Evolutionary conservation across 495 filamentous ascomycete species (phyloP).

Genomic region (Chaetomium fimeti): DNA sequence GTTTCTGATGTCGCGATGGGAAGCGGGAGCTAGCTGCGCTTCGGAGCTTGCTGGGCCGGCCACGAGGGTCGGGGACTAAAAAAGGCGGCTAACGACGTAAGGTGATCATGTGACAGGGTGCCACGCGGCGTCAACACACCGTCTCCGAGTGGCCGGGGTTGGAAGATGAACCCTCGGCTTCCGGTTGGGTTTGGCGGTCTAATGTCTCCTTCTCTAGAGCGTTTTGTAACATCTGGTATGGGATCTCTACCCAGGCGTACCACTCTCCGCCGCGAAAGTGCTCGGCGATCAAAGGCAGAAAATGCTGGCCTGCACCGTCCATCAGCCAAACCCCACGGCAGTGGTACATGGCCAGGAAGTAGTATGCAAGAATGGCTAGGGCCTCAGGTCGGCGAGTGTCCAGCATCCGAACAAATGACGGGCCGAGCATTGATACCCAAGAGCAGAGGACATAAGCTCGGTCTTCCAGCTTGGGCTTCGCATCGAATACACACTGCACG

Average conservation of each 20-base stretch:
- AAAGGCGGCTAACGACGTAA: constrained; percentile 3
- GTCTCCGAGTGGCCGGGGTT: constrained; percentile 6
- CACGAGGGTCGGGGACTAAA: constrained; percentile 3
- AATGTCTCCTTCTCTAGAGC: constrained; percentile 7
- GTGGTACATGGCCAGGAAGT: constrained; percentile 33
- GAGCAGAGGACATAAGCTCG: constrained; percentile 25
- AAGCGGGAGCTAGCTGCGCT: not conserved
- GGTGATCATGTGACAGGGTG: constrained; percentile 28
- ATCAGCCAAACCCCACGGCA: constrained; percentile 31
- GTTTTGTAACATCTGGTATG: constrained; percentile 26
- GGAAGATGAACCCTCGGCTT: not conserved
- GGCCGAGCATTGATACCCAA: constrained; percentile 29
- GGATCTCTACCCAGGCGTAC: constrained; percentile 32
- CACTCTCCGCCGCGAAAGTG: constrained; percentile 32
- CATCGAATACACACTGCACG: constrained; percentile 34
- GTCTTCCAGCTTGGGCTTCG: not conserved
- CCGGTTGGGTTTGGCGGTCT: not conserved
- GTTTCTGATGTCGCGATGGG: not conserved
- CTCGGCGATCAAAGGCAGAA: constrained; percentile 24
- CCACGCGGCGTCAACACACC: not conserved
- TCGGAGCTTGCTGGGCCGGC: not conserved
- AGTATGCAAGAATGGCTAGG: constrained; percentile 34
- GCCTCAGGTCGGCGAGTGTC: constrained; percentile 32
- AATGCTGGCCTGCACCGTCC: constrained; percentile 27
- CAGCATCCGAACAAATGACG: constrained; percentile 29